phyloP scores from a whole-genome alignment of 305 asterid species.

The Rubia occidens region DNA sequence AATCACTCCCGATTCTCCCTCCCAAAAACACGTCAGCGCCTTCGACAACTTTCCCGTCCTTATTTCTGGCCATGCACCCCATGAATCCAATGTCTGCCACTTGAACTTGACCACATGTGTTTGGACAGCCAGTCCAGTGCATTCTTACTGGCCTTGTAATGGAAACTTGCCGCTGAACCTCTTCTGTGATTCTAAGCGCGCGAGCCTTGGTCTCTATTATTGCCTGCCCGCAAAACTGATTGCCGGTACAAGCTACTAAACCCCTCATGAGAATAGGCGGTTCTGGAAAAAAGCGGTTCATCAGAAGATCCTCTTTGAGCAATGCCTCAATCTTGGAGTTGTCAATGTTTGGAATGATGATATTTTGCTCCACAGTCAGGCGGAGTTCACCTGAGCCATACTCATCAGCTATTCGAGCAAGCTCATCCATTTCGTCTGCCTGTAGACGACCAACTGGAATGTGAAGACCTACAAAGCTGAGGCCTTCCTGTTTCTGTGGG shows the following conservation, averaged over 20 bases:
- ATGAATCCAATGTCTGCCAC: constrained; percentile 96
- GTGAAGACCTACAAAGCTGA: constrained; percentile 74
- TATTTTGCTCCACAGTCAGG: constrained; percentile 84
- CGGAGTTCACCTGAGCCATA: constrained; percentile 88
- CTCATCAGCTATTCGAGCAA: constrained; percentile 59
- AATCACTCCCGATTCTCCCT: constrained; percentile 85
- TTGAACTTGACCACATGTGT: constrained; percentile 82
- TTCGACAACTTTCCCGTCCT: constrained; percentile 59
- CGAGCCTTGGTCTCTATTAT: constrained; percentile 85
- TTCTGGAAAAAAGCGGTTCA: constrained; percentile 41
- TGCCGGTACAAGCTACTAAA: constrained; percentile 91
- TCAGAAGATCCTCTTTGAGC: constrained; percentile 53
- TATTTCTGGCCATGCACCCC: constrained; percentile 82
- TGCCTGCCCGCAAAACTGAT: constrained; percentile 93
- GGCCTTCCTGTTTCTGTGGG: constrained; percentile 78
- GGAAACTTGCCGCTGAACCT: constrained; percentile 56
- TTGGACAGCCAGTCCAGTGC: constrained; percentile 99
- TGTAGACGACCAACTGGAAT: constrained; percentile 87
- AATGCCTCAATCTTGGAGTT: constrained; percentile 51
- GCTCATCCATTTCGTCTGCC: constrained; percentile 91
- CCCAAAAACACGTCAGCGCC: constrained; percentile 83
- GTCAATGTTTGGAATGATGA: constrained; percentile 63
- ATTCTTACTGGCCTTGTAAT: constrained; percentile 64
- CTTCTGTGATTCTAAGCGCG: constrained; percentile 66
- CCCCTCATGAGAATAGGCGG: constrained; percentile 80